These are phyloP conservation scores for Zopfochytrium polystomum DNA, from an alignment of 371 early-diverging fungal species.

Conservation along the genomic window DNA sequence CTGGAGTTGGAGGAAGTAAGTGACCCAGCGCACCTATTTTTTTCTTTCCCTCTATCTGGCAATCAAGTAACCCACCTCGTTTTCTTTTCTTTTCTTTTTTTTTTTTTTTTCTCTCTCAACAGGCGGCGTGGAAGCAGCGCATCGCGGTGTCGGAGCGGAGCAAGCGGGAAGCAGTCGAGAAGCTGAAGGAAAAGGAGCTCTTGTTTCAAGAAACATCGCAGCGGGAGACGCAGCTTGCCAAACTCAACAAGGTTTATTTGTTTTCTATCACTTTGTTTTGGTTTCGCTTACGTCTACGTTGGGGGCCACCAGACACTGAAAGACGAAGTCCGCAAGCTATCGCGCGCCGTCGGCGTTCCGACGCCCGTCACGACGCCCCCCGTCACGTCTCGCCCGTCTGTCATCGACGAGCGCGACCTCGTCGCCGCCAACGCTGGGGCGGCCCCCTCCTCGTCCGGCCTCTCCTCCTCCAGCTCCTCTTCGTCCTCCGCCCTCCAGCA, in stretches of 20 bases:
- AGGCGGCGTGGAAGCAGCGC: background rate
- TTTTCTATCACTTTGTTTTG: background rate
- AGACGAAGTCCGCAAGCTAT: conserved; percentile 50
- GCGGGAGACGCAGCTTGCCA: conserved; percentile 41
- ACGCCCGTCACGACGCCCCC: conserved; percentile 24
- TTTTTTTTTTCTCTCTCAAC: background rate
- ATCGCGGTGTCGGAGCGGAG: background rate
- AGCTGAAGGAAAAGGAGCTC: conserved; percentile 27
- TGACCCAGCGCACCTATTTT: background rate
- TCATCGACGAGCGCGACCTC: conserved; percentile 28
- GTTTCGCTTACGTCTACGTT: background rate
- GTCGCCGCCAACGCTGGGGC: conserved; percentile 19
- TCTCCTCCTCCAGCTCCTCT: background rate
- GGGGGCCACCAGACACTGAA: conserved; percentile 36
- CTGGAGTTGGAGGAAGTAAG: conserved; percentile 15
- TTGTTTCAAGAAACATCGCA: conserved; percentile 29
- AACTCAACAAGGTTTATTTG: conserved; percentile 42
- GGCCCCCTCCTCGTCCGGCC: background rate
- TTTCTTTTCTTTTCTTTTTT: background rate
- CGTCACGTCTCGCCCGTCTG: conserved; percentile 18
- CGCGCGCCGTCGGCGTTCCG: conserved; percentile 26
- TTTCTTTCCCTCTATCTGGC: background rate
- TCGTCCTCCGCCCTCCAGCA: conserved; percentile 1
- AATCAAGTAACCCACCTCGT: conserved; percentile 15
- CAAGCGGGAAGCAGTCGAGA: background rate